phyloP scores from a whole-genome alignment of 495 filamentous ascomycete genomes.

The Lophium mytilinum region DNA sequence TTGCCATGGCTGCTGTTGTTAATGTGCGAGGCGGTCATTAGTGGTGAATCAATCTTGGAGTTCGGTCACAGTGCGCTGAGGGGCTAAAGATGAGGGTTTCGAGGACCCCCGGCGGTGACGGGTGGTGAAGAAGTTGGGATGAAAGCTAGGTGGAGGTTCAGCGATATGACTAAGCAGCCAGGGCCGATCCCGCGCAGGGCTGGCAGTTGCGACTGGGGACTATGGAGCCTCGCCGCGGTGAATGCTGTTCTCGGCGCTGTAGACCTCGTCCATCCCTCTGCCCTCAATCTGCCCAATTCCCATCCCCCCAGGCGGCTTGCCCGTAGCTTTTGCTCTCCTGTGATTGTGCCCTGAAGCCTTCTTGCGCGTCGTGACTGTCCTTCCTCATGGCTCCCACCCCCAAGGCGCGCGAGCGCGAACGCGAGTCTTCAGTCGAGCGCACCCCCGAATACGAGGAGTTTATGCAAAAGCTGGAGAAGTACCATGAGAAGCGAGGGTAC shows the following conservation, averaged over 20 bases:
- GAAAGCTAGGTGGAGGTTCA: no score
- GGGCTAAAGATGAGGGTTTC: no score
- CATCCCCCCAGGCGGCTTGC: conserved; percentile 1
- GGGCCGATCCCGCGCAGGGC: no score
- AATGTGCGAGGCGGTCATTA: background rate
- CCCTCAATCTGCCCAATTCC: background rate
- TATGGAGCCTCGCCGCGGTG: background rate
- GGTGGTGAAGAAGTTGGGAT: no score
- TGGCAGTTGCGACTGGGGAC: no score
- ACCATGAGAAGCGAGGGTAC: conserved; percentile 62
- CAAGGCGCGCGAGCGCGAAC: conserved; percentile 10
- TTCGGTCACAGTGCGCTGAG: no score
- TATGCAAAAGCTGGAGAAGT: conserved; percentile 54
- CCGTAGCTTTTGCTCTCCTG: background rate
- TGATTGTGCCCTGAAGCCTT: background rate
- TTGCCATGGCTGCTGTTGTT: background rate
- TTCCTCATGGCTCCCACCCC: conserved; percentile 36
- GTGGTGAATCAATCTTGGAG: background rate
- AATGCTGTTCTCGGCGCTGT: background rate
- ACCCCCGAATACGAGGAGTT: conserved; percentile 62
- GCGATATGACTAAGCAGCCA: no score
- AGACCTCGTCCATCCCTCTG: background rate
- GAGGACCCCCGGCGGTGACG: no score
- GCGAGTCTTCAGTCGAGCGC: conserved; percentile 40
- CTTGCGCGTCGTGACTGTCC: conserved; percentile 20